Evolutionary conservation across 306 rosid genomes (phyloP), one percentile per base, ranked within the genome.

Genomic region (Cicer yamashitae): DNA sequence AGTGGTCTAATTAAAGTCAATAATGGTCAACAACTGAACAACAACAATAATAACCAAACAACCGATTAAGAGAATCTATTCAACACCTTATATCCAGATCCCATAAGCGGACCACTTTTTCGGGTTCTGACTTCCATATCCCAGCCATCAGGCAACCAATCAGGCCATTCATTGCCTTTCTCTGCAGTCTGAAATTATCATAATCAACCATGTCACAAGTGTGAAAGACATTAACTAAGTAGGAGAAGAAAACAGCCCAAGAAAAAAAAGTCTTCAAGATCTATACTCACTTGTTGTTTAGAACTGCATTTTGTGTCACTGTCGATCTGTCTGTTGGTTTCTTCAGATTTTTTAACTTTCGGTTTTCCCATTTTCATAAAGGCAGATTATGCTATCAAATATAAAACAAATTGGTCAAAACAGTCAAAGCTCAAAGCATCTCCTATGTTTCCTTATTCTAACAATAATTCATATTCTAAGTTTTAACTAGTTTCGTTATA

Each of bases 71-170:
- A 45, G 38, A 70, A 68, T 59, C 48, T 47, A 71, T 64, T 39
- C 7, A 34, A 50, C 80, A 94, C 98, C 94, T 91, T 94, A 81
- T 94, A 94, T 51, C 62, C 78, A 60, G 80, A 69, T 86, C 98
- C 98, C 82, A 14, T 76, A 7, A 52, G 30, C 22, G 65, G 3
- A 64, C 98, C 98, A 87, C 94, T 87, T 73, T 90, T 81, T 56
- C 98, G 90, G 15, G 78, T 87, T 86, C 78, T 88, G 75, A 88
- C 20, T 79, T 82, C 91, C 64, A 94, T 61, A 53, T 78, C 83
- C 98, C 98, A 94, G 70, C 88, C 94, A 10, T 84, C 83, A 68
- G 98, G 98, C 79, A 94, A 91, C 98, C 98, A 94, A 60, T 86
- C 86, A 20, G 97, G 96, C 74, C 8, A 83, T 74, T 85, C 90